Conservation (phyloP, 495 filamentous ascomycete genomes). For the Clavariopsis aquatica region DNA sequence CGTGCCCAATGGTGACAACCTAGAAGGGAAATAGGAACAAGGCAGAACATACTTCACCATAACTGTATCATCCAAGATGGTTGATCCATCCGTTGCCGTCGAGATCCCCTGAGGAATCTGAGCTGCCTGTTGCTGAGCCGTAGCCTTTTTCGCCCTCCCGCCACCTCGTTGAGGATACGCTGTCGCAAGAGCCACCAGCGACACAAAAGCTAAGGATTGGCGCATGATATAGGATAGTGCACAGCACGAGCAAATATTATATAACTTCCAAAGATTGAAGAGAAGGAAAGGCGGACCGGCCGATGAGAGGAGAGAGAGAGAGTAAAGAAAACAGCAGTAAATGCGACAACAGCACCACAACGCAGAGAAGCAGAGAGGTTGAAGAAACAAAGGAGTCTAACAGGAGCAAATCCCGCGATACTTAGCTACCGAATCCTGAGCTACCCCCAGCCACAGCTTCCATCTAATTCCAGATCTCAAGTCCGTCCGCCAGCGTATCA, state of each 20-base stretch:
- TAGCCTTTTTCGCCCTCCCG: slow-evolving; percentile 19
- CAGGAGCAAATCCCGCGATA: background rate
- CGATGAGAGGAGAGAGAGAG: slow-evolving; percentile 13
- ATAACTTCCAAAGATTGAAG: no score
- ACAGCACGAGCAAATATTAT: slow-evolving; percentile 23
- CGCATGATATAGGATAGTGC: slow-evolving; percentile 13
- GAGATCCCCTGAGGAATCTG: slow-evolving; percentile 41
- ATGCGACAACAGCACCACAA: slow-evolving; percentile 14
- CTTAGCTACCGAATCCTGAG: background rate
- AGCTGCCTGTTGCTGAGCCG: slow-evolving; percentile 47
- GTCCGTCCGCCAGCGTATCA: background rate
- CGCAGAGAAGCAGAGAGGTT: background rate
- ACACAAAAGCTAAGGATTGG: slow-evolving; percentile 3
- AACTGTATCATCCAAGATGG: slow-evolving; percentile 52
- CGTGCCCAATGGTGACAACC: background rate
- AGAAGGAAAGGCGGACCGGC: slow-evolving; percentile 32
- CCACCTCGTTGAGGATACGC: slow-evolving; percentile 16
- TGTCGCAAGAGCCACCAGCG: slow-evolving; percentile 6
- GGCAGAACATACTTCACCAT: slow-evolving; percentile 48
- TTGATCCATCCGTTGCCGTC: slow-evolving; percentile 51
- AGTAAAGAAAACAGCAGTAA: slow-evolving; percentile 1
- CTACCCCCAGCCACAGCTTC: no score
- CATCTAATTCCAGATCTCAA: background rate
- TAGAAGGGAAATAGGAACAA: background rate
- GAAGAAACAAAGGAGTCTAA: background rate